These are phyloP conservation scores for Pyrus communis DNA, from an alignment of 306 rosid genomes.

Conservation along the genomic window DNA sequence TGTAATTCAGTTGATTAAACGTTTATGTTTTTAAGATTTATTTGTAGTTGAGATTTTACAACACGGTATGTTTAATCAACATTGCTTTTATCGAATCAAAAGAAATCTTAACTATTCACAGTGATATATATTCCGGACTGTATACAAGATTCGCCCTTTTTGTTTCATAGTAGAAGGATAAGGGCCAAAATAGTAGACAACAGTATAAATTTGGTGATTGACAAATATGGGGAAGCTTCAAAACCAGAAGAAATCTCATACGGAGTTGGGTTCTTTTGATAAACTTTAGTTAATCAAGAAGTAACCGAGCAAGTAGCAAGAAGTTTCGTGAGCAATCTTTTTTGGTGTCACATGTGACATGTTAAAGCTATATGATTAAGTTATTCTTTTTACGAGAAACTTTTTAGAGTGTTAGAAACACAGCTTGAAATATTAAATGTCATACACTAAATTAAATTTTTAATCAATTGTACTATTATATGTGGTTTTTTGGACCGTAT, in stretches of 20 bases:
- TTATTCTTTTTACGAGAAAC: too few relatives aligned
- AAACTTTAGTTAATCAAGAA: background rate
- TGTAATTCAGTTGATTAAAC: too few relatives aligned
- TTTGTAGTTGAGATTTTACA: too few relatives aligned
- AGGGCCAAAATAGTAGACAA: background rate
- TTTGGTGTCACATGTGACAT: background rate
- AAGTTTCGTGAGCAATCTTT: background rate
- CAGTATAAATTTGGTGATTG: background rate
- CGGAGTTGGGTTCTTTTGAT: background rate
- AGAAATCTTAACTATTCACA: fast-evolving
- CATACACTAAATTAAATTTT: too few relatives aligned
- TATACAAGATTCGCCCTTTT: background rate
- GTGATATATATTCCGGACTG: too few relatives aligned
- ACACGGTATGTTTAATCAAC: fast-evolving
- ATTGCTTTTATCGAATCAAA: background rate
- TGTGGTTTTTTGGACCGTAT: too few relatives aligned
- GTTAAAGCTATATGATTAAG: background rate
- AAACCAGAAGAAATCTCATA: background rate
- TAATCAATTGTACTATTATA: too few relatives aligned
- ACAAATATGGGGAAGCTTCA: background rate
- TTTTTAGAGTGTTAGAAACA: fast-evolving
- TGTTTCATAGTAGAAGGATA: too few relatives aligned
- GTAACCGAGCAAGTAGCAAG: background rate
- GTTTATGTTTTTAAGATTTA: too few relatives aligned
- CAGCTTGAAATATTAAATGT: too few relatives aligned